Base-by-base conservation (phyloP, 1,284 basidiomycete genomes). In the Ceratobasidium sp. region DNA sequence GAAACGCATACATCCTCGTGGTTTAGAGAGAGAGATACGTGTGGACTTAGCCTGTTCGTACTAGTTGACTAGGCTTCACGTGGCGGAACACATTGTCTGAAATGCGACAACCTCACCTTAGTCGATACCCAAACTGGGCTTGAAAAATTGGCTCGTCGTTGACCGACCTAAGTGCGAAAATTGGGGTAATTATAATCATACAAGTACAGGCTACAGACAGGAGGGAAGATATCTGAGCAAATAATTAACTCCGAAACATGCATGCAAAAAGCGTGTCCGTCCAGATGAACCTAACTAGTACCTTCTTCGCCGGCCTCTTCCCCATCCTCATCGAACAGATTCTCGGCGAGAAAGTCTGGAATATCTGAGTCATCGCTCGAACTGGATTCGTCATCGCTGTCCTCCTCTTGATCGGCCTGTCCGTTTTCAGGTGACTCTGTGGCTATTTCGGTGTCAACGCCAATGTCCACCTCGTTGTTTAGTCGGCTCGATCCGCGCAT, bases 171-270 rank as follows among this genome's bases (percentile, higher is more conserved):
- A 39, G 16, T 21, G 60, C 6, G 10, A n/a, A 53, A 26, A 53
- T 26, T 26, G 26, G 14, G 62, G 52, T 36, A 52, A 69, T 69
- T 69, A 69, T 69, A 69, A 55, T 69, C 52, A 32, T 69, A 69
- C 64, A 69, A 39, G 18, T 39, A 39, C 36, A 39, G 36, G 36
- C 36, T 32, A 65, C 23, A 57, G 52, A 43, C 30, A 9, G 23
- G 21, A 10, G 39, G 9, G 23, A n/a, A 23, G 64, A 69, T 69
- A 69, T 55, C 52, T 69, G 64, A 69, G 36, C 64, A 21, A 69
- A 69, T 69, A 69, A 69, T 69, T 69, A 69, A 21, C 32, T 16
- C 45, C 32, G 53, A 34, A 48, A 4, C 45, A 21, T 28, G 43
- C 45, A n/a, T 23, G 6, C 16, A 18, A 8, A 18, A 45, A 18